phyloP scores from a whole-genome alignment of 331 rosid genomes.

The Acacia pycnantha region DNA sequence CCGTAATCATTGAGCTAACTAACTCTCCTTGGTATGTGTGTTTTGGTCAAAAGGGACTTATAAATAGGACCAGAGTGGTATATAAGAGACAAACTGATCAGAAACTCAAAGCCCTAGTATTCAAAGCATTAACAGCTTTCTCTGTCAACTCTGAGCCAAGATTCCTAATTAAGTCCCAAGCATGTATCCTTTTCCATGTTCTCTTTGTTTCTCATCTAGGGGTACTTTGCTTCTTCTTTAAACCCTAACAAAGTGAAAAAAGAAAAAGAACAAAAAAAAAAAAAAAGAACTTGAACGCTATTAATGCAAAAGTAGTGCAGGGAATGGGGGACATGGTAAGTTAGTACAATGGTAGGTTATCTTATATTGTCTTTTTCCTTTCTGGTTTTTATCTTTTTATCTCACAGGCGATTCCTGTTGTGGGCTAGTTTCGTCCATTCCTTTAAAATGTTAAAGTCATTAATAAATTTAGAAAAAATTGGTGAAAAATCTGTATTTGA shows the following conservation, averaged over 20 bases:
- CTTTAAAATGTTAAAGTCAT: too few species aligned
- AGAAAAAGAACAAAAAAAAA: neutral
- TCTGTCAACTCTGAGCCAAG: constrained; percentile 58
- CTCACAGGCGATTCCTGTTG: too few species aligned
- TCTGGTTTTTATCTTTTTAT: too few species aligned
- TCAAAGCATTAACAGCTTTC: constrained; percentile 52
- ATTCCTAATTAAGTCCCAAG: constrained; percentile 60
- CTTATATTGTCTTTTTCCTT: too few species aligned
- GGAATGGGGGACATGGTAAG: constrained; percentile 41
- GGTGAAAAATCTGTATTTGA: too few species aligned
- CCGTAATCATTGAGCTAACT: too few species aligned
- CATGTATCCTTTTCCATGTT: constrained; percentile 49
- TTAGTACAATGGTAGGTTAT: neutral
- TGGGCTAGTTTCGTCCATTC: too few species aligned
- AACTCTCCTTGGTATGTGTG: too few species aligned
- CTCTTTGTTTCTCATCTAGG: constrained; percentile 52
- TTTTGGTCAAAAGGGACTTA: too few species aligned
- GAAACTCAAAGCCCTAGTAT: constrained; percentile 39
- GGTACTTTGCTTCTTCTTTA: constrained; percentile 36
- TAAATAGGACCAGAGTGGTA: too few species aligned
- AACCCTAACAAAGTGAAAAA: neutral
- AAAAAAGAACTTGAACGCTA: neutral
- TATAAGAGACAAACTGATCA: constrained; percentile 39
- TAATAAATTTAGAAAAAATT: too few species aligned
- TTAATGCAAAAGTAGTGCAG: constrained; percentile 45